Percentiles rank a stretch among this genome's conserved stretches.
These are phyloP conservation scores for Tetrahymena elliotti DNA, from an alignment of 73 alveolate genomes.

Conservation along the genomic window DNA sequence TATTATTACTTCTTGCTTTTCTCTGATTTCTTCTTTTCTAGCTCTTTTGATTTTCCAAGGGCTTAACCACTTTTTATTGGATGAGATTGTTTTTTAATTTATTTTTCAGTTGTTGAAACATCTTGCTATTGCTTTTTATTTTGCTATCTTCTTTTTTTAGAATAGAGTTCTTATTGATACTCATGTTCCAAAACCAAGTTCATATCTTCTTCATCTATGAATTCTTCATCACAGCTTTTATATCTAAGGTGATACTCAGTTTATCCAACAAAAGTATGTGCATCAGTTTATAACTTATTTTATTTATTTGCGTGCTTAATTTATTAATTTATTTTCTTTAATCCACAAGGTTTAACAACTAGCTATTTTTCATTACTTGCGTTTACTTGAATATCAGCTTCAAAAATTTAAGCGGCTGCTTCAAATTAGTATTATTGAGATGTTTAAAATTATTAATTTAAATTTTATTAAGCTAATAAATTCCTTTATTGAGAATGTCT, in stretches of 20 bases:
- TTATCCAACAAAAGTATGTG: background rate
- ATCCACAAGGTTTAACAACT: background rate
- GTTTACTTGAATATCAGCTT: too few relatives aligned
- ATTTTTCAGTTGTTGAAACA: background rate
- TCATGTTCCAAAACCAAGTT: background rate
- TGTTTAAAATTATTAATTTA: background rate
- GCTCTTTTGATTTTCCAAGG: background rate
- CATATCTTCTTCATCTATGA: background rate
- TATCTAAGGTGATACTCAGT: background rate
- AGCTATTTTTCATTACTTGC: background rate
- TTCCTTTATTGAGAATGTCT: background rate
- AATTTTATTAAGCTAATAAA: too few relatives aligned
- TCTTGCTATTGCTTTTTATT: background rate
- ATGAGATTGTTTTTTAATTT: background rate
- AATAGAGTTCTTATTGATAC: background rate
- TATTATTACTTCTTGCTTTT: background rate
- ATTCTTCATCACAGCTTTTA: background rate
- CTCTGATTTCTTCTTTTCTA: background rate
- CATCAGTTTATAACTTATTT: background rate
- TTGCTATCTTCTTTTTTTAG: background rate
- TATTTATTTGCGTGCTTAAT: background rate
- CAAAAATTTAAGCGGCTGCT: background rate
- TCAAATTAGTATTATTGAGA: background rate
- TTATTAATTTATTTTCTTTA: too few relatives aligned
- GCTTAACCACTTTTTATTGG: background rate